Evolutionary conservation across 1,139 yeast genomes (phyloP).

Genomic region (Taphrina wiesneri): DNA sequence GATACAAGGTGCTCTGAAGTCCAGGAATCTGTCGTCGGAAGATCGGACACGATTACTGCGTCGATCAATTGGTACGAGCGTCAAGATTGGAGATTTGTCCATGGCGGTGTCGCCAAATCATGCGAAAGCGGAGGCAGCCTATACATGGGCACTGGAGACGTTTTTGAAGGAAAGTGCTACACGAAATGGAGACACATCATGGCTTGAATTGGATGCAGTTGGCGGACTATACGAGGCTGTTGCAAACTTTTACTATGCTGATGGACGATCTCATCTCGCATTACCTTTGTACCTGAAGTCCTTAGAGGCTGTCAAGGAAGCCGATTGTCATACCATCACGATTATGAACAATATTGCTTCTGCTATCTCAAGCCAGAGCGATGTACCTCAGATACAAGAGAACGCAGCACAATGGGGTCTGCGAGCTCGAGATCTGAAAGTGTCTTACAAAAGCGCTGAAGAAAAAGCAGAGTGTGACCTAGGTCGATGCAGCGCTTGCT

Average conservation of each 20-base stretch:
- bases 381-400: constrained; percentile 9
- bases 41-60: constrained; percentile 5
- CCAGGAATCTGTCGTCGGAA: neutral
- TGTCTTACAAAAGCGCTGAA: neutral
- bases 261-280: constrained; percentile 2
- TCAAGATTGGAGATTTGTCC: constrained; percentile 27
- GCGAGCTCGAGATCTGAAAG: constrained; percentile 25
- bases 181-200: constrained; percentile 6
- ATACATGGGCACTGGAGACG: constrained; percentile 29
- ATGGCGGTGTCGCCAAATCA: neutral
- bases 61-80: constrained; percentile 28
- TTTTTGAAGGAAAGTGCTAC: constrained; percentile 8
- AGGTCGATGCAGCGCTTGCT: constrained; percentile 20
- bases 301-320: neutral
- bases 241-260: constrained; percentile 21
- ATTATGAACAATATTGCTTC: constrained; percentile 32
- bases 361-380: constrained; percentile 17
- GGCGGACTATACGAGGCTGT: constrained; percentile 25
- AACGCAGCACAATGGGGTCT: constrained; percentile 21
- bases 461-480: constrained; percentile 22
- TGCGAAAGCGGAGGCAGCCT: constrained; percentile 11
- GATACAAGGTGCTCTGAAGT: constrained; percentile 6
- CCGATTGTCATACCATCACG: constrained; percentile 20
- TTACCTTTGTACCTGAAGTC: constrained; percentile 24
- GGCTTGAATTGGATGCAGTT: constrained; percentile 22